Base-by-base conservation (phyloP, 2,329 filamentous ascomycete genomes). In the Periconia digitata region DNA sequence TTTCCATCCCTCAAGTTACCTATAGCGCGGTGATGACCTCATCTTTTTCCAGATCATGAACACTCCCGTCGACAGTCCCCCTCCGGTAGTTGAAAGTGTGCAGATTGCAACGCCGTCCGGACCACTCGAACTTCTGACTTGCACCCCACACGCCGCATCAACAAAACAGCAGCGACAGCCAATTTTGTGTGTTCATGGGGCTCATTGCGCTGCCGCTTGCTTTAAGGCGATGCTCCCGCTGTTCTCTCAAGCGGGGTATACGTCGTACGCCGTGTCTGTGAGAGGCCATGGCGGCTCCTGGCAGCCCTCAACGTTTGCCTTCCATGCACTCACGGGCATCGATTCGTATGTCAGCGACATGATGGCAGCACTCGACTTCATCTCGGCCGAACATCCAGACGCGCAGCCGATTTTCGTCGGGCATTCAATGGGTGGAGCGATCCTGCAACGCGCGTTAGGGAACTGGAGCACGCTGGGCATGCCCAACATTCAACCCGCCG, bases 271-370 rank as follows among this genome's bases (percentile, higher is more conserved):
- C 8, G 23, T 50, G 3, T 50, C 47, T 15, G 17, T 50, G 2
- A 36, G 47, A 43, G 47, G 47, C 3, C 47, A 50, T 17, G 47
- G 47, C 7, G 18, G 35, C 15, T 50, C 47, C 16, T 50, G 47
- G 47, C 43, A 50, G 39, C 43, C 44, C 27, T 21, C 12, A 7
- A 46, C 43, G 20, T 47, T 50, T 27, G 23, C 20, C 17, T 43
- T 47, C 24, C 43, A 46, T 22, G 16, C 29, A 8, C 38, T 50
- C 12, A 47, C 47, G 6, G 35, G 37, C 12, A 34, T 46, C 27
- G 23, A 41, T 35, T 23, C 29, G 3, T 50, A 42, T 20, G 38
- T 43, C 4, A 23, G 27, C 43, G 47, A 50, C 21, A 37, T 41
- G 15, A 27, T n/a, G 23, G 39, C 39, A 41, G 20, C 20, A 5